Evolutionary conservation across 805 yeast species (phyloP), one percentile per base, ranked within the genome.

Genomic region (Candida piceae): DNA sequence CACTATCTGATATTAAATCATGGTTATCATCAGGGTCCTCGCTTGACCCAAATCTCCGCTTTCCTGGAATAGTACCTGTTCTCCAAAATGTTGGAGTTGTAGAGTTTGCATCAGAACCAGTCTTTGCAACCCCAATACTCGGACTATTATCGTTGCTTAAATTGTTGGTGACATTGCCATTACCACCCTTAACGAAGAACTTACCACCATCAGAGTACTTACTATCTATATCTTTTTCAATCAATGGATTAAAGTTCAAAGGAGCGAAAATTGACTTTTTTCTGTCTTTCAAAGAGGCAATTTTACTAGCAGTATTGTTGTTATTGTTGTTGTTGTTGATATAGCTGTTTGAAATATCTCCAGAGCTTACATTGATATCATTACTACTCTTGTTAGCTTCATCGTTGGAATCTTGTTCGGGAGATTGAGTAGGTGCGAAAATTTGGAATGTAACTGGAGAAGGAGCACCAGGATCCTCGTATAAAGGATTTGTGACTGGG

Each of bases 121-220:
- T 29, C 24, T 35, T 38, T 8, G 41, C 5, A 8, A 32, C 17
- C 3, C 20, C 37, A 13, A 41, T 18, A 16, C 32, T 16, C 1
- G 45, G 34, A 12, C 38, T 35, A 7, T 34, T 10, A 7, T 26
- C 29, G 7, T 6, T 12, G 13, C 26, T 24, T 13, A 24, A 24
- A 24, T 10, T 24, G 23, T 10, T 10, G 7, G 9, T 10, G 10
- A 7, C 10, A 9, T 13, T 13, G 5, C 6, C 39, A 20, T 36
- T 21, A 16, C 44, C 40, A 18, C 45, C 48, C 19, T 46, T 50
- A 12, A 84, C 85, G 53, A 79, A 88, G 54, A 84, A 90, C 52
- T 89, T 84, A 2, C 98, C 98, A 5, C 98, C 98, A 45, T 72
- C 72, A 10, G 81, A 80, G 51, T 90, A 90, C 52, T 90, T 90